phyloP scores from a whole-genome alignment of 768 basidiomycete species.

The Mycena floridula region DNA sequence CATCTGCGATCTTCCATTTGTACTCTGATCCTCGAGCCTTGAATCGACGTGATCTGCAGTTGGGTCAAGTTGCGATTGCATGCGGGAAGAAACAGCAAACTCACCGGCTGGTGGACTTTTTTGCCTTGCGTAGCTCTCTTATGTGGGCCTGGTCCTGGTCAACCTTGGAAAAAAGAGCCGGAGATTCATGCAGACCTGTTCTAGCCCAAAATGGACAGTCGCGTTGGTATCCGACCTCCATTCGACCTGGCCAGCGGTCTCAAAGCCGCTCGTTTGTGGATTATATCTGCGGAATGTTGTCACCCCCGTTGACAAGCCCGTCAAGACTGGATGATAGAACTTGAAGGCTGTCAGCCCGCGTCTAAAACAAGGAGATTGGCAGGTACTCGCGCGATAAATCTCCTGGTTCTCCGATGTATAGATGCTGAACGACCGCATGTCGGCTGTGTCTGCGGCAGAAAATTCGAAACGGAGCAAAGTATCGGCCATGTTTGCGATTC shows the following conservation, averaged over 20 bases:
- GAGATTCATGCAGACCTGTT: conserved; percentile 26
- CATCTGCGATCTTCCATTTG: conserved; percentile 49
- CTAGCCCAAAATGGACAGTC: conserved; percentile 41
- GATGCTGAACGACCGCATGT: conserved; percentile 40
- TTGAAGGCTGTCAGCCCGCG: conserved; percentile 10
- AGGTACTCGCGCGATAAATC: conserved; percentile 35
- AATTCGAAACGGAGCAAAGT: conserved; percentile 32
- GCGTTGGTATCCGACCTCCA: conserved; percentile 43
- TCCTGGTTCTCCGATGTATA: conserved; percentile 26
- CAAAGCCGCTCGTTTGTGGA: conserved; percentile 33
- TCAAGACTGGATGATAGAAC: conserved; percentile 41
- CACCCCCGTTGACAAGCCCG: conserved; percentile 31
- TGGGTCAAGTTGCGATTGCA: background rate
- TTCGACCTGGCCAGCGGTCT: conserved; percentile 47
- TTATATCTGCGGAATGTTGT: conserved; percentile 48
- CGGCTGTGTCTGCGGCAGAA: conserved; percentile 18
- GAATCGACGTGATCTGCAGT: conserved; percentile 46
- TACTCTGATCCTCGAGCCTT: conserved; percentile 42
- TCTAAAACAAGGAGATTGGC: background rate
- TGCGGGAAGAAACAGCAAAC: too few species aligned
- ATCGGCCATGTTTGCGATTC: too few species aligned
- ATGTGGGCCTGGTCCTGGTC: conserved; percentile 24
- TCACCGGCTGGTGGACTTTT: conserved; percentile 46
- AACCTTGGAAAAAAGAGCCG: background rate
- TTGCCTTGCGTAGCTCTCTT: conserved; percentile 40